These are phyloP conservation scores for Racocetra persica DNA, from an alignment of 371 early-diverging fungal genomes.

Conservation along the genomic window DNA sequence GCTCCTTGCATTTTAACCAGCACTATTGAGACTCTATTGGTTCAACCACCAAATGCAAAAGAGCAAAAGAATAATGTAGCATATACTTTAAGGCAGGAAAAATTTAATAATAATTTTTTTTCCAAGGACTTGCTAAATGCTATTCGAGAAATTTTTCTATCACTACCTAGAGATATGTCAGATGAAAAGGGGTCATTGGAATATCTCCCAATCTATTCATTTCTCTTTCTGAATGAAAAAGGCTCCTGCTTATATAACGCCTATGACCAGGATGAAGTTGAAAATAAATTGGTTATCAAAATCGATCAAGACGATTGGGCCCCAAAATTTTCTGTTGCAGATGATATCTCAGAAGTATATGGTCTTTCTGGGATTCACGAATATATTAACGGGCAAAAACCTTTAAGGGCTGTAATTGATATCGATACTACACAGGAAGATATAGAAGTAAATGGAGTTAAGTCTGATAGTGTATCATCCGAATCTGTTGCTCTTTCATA, in stretches of 20 bases:
- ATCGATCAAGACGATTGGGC: neutral
- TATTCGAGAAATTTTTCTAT: neutral
- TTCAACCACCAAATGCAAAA: conserved; percentile 4
- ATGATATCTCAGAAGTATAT: conserved; percentile 14
- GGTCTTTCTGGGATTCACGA: conserved; percentile 1
- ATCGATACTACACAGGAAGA: neutral
- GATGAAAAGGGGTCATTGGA: conserved; percentile 8
- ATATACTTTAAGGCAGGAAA: conserved; percentile 29
- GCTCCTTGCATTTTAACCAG: neutral
- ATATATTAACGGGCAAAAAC: conserved; percentile 19
- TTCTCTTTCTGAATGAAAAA: conserved; percentile 9
- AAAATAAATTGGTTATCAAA: conserved; percentile 4
- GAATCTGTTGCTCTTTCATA: conserved; percentile 20
- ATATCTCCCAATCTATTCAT: neutral
- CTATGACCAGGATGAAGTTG: neutral
- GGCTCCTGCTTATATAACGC: conserved; percentile 15
- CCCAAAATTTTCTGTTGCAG: neutral
- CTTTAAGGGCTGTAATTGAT: conserved; percentile 21
- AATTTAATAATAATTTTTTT: neutral
- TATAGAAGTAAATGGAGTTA: neutral
- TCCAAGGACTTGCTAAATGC: neutral
- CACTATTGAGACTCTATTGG: conserved; percentile 7
- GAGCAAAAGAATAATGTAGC: conserved; percentile 21
- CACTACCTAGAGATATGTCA: conserved; percentile 13
- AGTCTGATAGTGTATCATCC: neutral